Conservation (phyloP, 228 moss, liverwort and hornwort genomes). For the Sphagnum fallax region DNA sequence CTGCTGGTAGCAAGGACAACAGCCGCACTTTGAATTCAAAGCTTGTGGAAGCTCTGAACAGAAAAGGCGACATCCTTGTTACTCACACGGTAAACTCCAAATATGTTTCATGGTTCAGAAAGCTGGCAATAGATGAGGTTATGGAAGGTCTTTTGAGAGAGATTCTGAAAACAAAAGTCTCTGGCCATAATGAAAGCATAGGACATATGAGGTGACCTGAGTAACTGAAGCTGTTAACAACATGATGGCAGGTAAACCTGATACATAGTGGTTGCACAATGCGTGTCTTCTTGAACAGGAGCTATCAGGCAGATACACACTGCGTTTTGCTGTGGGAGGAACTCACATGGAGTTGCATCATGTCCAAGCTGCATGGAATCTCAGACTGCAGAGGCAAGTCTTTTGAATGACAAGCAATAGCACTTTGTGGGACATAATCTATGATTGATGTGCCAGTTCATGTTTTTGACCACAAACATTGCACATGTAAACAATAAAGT, state of each 20-base stretch:
- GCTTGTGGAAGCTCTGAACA: slow-evolving; percentile 63
- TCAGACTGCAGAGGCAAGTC: slow-evolving; percentile 43
- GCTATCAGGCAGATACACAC: slow-evolving; percentile 44
- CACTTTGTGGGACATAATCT: too few relatives aligned
- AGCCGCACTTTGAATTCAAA: slow-evolving; percentile 51
- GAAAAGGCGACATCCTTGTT: slow-evolving; percentile 40
- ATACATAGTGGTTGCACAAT: too few relatives aligned
- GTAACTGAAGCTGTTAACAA: too few relatives aligned
- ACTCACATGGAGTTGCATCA: slow-evolving; percentile 52
- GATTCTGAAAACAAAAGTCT: background rate
- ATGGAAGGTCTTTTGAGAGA: background rate
- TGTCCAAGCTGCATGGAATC: slow-evolving; percentile 60
- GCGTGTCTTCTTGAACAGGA: slow-evolving; percentile 11
- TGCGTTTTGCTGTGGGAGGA: slow-evolving; percentile 58
- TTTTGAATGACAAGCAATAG: background rate
- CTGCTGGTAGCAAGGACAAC: slow-evolving; percentile 34
- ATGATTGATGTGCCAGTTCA: too few relatives aligned
- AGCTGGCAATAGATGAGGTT: background rate
- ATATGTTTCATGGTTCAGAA: too few relatives aligned
- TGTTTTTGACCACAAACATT: too few relatives aligned
- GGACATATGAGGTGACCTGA: background rate
- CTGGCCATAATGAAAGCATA: background rate
- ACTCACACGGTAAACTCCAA: slow-evolving; percentile 56
- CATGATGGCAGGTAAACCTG: too few relatives aligned
- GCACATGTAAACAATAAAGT: too few relatives aligned